A percentile compares a stretch with the other conserved stretches of the same genome.
Conservation (phyloP, 2,329 filamentous ascomycete species). For the Phialocephala sp. region DNA sequence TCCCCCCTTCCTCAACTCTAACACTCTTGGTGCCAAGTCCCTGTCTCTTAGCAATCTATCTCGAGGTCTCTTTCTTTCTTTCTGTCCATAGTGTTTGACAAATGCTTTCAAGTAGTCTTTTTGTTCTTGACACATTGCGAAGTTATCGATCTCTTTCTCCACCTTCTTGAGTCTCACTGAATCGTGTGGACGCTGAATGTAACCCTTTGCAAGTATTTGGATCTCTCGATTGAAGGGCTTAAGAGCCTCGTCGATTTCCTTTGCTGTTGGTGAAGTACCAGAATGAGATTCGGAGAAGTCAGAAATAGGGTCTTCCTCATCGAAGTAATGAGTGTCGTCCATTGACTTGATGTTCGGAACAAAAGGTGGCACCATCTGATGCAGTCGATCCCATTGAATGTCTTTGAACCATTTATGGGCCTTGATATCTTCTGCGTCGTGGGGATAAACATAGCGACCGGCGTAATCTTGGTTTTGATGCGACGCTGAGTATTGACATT, state of each 20-base stretch:
- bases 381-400: constrained; percentile 78
- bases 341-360: constrained; percentile 71
- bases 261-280: constrained; percentile 25
- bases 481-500: constrained; percentile 54
- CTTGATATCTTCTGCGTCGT: constrained; percentile 91
- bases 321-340: constrained; percentile 88
- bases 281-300: constrained; percentile 59
- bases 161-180: constrained; percentile 39
- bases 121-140: constrained; percentile 41
- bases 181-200: constrained; percentile 42
- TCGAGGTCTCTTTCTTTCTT: constrained; percentile 79
- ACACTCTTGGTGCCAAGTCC: constrained; percentile 66
- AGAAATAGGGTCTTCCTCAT: constrained; percentile 76
- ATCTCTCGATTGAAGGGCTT: constrained; percentile 43
- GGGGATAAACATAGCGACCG: constrained; percentile 74
- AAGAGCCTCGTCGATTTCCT: constrained; percentile 41
- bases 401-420: constrained; percentile 83
- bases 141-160: constrained; percentile 43
- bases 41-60: constrained; percentile 84
- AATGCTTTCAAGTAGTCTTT: constrained; percentile 44
- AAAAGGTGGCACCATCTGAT: constrained; percentile 76
- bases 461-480: constrained; percentile 45
- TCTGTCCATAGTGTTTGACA: constrained; percentile 46
- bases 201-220: constrained; percentile 40
- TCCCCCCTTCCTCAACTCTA: constrained; percentile 80